Conservation (phyloP, 2,329 filamentous ascomycete species). For the Pestalotiopsis sp. region DNA sequence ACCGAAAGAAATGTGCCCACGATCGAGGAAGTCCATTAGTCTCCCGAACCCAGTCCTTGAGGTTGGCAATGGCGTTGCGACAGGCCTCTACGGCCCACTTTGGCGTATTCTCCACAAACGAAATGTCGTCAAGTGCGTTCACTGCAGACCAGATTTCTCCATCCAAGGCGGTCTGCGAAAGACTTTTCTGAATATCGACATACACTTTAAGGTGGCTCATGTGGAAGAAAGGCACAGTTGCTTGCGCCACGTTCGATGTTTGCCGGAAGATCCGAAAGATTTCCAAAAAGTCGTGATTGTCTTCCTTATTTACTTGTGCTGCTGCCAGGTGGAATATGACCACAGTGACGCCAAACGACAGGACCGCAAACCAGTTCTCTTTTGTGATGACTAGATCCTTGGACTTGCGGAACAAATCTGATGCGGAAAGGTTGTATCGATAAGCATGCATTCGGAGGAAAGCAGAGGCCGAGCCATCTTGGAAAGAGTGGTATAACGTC, state of each 20-base stretch:
- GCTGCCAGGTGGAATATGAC: conserved; percentile 25
- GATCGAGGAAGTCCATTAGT: conserved; percentile 17
- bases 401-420: conserved; percentile 59
- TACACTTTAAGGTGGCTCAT: conserved; percentile 16
- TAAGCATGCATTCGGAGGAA: conserved; percentile 17
- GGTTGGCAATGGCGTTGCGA: conserved; percentile 14
- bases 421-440: conserved; percentile 24
- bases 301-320: conserved; percentile 11
- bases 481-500: conserved; percentile 18
- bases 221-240: conserved; percentile 18
- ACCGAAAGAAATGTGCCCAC: conserved; percentile 24
- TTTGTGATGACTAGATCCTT: conserved; percentile 59
- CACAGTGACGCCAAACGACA: conserved; percentile 23
- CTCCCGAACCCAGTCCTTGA: conserved; percentile 20
- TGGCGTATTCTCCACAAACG: background rate
- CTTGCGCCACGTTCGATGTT: conserved; percentile 16
- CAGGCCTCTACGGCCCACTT: conserved; percentile 10
- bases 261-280: conserved; percentile 21
- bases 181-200: conserved; percentile 9
- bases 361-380: conserved; percentile 56
- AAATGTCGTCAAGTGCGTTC: background rate
- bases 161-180: background rate
- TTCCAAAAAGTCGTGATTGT: conserved; percentile 2
- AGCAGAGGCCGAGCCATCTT: conserved; percentile 3
- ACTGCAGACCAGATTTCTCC: background rate